phyloP scores from a whole-genome alignment of 306 rosid genomes.

The Rubus parviflorus region DNA sequence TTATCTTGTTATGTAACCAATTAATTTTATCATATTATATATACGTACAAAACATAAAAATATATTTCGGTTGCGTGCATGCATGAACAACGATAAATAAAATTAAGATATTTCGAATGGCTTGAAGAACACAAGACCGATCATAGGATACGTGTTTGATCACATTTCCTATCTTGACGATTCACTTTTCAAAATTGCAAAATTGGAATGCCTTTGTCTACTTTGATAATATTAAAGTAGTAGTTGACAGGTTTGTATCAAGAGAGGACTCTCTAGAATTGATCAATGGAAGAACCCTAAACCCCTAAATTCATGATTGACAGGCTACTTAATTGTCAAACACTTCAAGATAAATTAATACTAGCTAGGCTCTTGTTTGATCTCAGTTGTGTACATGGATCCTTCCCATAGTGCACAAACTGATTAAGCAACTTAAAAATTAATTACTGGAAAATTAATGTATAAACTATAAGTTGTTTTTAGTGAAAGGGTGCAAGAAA shows the following conservation, averaged over 20 bases:
- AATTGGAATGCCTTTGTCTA: constrained; percentile 31
- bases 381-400: neutral
- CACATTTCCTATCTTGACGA: neutral
- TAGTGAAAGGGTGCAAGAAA: constrained; percentile 35
- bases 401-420: constrained; percentile 14
- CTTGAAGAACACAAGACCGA: neutral
- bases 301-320: constrained; percentile 35
- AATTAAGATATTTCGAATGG: constrained; percentile 16
- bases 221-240: constrained; percentile 33
- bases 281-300: constrained; percentile 36
- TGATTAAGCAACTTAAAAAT: constrained; percentile 21
- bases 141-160: constrained; percentile 25
- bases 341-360: constrained; percentile 55
- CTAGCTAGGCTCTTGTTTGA: constrained; percentile 12
- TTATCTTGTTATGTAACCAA: constrained; percentile 41
- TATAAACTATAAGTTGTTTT: constrained; percentile 29
- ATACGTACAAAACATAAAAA: neutral
- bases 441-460: constrained; percentile 3
- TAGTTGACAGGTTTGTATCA: constrained; percentile 47
- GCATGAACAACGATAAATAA: neutral
- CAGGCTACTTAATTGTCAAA: constrained; percentile 53
- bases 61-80: constrained; percentile 12
- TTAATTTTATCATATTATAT: neutral
- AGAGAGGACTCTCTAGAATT: constrained; percentile 23
- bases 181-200: neutral